Percentiles rank a stretch among this genome's conserved stretches.
Conservation (phyloP, 768 basidiomycete genomes). For the Rhizopogon roseolus region DNA sequence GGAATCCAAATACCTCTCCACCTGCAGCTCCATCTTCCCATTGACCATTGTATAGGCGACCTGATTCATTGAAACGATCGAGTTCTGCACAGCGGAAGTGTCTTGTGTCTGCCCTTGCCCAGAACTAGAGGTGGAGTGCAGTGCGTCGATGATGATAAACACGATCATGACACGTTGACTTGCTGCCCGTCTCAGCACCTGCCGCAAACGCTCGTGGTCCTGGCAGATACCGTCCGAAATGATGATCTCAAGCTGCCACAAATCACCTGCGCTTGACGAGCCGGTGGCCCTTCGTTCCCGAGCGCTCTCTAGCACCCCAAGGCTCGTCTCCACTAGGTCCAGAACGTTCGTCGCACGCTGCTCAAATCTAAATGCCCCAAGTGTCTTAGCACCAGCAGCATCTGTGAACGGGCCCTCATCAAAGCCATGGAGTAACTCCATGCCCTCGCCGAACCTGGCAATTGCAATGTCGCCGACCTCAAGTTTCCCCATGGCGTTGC, state of each 20-base stretch:
- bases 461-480: conserved; percentile 95
- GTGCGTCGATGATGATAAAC: conserved; percentile 91
- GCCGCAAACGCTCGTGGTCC: conserved; percentile 82
- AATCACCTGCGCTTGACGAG: conserved; percentile 54
- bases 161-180: conserved; percentile 93
- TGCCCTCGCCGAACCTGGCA: conserved; percentile 82
- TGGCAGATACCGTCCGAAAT: conserved; percentile 99
- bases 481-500: conserved; percentile 83
- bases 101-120: neutral
- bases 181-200: conserved; percentile 75
- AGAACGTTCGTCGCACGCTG: conserved; percentile 89
- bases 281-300: conserved; percentile 62
- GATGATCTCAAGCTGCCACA: conserved; percentile 98
- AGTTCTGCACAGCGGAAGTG: conserved; percentile 43
- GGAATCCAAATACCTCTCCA: conserved; percentile 87
- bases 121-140: conserved; percentile 44
- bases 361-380: conserved; percentile 83
- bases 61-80: conserved; percentile 91
- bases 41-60: conserved; percentile 58
- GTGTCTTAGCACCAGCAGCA: conserved; percentile 72
- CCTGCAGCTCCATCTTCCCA: conserved; percentile 80
- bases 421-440: conserved; percentile 88
- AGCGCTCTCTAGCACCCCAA: conserved; percentile 70
- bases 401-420: conserved; percentile 78
- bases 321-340: conserved; percentile 73